Conservation (phyloP, 78 protist genomes). For the Dictyostelium capitatum region DNA sequence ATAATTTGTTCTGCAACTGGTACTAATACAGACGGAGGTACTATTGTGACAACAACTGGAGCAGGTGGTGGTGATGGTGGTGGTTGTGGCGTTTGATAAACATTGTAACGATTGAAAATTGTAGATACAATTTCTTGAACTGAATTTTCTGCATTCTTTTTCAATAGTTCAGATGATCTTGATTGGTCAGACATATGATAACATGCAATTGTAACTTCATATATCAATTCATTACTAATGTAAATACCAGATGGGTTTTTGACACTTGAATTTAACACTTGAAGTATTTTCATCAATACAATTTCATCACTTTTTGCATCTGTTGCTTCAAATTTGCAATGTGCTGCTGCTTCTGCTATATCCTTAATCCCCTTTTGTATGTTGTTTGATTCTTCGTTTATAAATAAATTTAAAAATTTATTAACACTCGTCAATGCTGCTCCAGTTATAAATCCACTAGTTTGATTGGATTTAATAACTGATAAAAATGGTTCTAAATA, state of each 20-base stretch:
- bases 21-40: neutral
- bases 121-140: slow-evolving; percentile 40
- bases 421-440: slow-evolving; percentile 91
- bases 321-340: slow-evolving; percentile 94
- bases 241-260: slow-evolving; percentile 62
- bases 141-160: slow-evolving; percentile 63
- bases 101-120: slow-evolving; percentile 14
- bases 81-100: slow-evolving; percentile 14
- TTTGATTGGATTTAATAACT: slow-evolving; percentile 88
- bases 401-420: slow-evolving; percentile 85
- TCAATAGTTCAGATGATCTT: slow-evolving; percentile 57
- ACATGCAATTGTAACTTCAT: slow-evolving; percentile 56
- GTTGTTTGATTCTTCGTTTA: slow-evolving; percentile 53
- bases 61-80: slow-evolving; percentile 53
- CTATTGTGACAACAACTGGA: neutral
- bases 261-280: slow-evolving; percentile 77
- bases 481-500: slow-evolving; percentile 91
- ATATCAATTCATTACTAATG: slow-evolving; percentile 49
- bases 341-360: slow-evolving; percentile 90
- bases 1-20: neutral
- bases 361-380: slow-evolving; percentile 36
- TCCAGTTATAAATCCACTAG: slow-evolving; percentile 95
- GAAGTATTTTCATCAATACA: slow-evolving; percentile 92
- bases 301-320: slow-evolving; percentile 94
- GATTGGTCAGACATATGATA: slow-evolving; percentile 69